Conservation (phyloP, 306 rosid genomes). For the Chamaecrista fasciculata region DNA sequence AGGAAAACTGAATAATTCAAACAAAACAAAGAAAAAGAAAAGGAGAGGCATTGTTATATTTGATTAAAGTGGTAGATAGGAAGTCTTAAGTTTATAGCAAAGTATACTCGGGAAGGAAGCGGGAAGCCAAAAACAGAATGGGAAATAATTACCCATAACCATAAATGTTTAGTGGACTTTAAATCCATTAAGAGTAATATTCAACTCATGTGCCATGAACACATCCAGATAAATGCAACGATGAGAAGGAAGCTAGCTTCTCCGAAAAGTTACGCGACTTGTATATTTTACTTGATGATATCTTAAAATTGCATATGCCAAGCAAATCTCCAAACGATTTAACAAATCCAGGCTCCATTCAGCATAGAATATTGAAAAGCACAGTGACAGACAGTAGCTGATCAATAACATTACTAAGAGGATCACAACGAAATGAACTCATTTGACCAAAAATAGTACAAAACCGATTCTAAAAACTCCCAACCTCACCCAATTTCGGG, state of each 20-base stretch:
- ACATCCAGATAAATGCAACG: constrained; percentile 1
- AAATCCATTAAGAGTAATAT: not conserved
- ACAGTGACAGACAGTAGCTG: not conserved
- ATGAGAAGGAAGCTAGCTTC: not conserved
- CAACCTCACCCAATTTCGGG: not conserved
- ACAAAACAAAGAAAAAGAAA: not conserved
- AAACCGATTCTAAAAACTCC: constrained; percentile 5
- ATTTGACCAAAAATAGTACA: not conserved
- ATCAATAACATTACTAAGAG: not conserved
- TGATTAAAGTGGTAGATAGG: not conserved
- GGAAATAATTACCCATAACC: not conserved
- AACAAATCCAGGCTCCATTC: constrained; percentile 5
- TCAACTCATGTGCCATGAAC: not conserved
- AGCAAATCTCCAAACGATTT: not conserved
- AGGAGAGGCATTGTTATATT: not conserved
- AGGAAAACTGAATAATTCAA: constrained; percentile 7
- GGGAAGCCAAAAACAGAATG: not conserved
- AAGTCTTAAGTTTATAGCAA: not conserved
- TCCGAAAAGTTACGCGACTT: not conserved
- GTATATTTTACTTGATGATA: constrained; percentile 1
- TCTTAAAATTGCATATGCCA: not conserved
- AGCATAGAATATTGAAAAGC: not conserved
- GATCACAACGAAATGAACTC: constrained; percentile 1
- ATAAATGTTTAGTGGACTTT: not conserved
- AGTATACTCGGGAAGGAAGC: not conserved